Evolutionary conservation across 352 stramenopile species (phyloP), one percentile per base, ranked within the genome.

Genomic region (Pythium rhizo-oryzae): DNA sequence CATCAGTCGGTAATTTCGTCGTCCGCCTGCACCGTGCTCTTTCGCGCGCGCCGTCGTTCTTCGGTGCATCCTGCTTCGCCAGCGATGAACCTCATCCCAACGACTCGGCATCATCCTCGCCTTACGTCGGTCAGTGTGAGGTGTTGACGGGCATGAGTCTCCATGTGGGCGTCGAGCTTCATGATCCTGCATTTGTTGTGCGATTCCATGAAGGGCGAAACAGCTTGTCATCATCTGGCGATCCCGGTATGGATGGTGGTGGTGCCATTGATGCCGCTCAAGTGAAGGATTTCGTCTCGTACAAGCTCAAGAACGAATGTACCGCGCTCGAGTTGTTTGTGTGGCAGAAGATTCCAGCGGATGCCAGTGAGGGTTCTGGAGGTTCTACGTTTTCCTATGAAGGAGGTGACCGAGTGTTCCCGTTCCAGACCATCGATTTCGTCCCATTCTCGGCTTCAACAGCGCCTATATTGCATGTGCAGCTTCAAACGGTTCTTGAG

Each of bases 231-330:
- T 25, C 41, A 7, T 44, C 39, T 11, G 63, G 62, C 4, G 57
- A 71, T 18, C 30, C 51, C 1, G 50, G 15, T 1, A n/a, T 58
- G 4, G 64, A 63, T 24, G 41, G 43, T 33, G 39, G 56, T 33
- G 39, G 56, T 33, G 47, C 23, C 28, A n/a, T 62, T 2, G 64
- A 71, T 12, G 28, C 64, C 19, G 56, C 56, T 13, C 76, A 87
- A 47, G 75, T 81, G 25, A 79, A 87, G 19, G 79, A 72, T 13
- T 93, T 93, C 47, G 84, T 94, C 11, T 84, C 84, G 15, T 94
- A 80, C 66, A 89, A 84, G 51, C 81, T 95, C 47, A 91, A 92
- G 60, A 95, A 95, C 59, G 87, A 93, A 61, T 95, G 87, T 60
- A 92, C 78, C 43, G 84, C 85, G 19, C 76, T 92, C 25, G 82